These are phyloP conservation scores for Mallotus japonicus DNA, from an alignment of 441 rosid genomes.

Conservation along the genomic window DNA sequence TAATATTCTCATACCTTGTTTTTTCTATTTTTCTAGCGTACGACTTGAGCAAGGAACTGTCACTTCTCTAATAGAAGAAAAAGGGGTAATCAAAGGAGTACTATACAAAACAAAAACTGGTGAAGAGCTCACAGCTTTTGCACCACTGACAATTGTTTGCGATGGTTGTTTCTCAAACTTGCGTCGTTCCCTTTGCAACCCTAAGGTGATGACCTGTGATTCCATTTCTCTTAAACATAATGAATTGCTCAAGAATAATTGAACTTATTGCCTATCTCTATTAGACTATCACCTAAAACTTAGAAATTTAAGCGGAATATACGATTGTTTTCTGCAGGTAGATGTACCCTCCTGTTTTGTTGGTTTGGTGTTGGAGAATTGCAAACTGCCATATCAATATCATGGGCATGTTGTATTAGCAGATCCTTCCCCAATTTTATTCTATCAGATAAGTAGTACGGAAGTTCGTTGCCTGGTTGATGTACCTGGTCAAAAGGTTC, in stretches of 20 bases:
- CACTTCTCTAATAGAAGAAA: slow-evolving; percentile 65
- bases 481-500: slow-evolving; percentile 82
- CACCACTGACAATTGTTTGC: slow-evolving; percentile 73
- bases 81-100: slow-evolving; percentile 71
- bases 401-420: slow-evolving; percentile 78
- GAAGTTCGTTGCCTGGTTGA: slow-evolving; percentile 84
- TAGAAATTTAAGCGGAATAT: not conserved
- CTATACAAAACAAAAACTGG: slow-evolving; percentile 65
- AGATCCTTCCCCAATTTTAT: slow-evolving; percentile 74
- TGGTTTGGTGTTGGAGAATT: slow-evolving; percentile 73
- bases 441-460: slow-evolving; percentile 77
- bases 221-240: not conserved
- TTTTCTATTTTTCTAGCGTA: slow-evolving; percentile 43
- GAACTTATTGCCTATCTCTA: not conserved
- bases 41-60: slow-evolving; percentile 85
- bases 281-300: not conserved
- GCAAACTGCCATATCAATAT: slow-evolving; percentile 69
- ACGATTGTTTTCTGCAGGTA: slow-evolving; percentile 41
- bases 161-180: slow-evolving; percentile 87
- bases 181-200: slow-evolving; percentile 78
- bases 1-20: slow-evolving; percentile 19
- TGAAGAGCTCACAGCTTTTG: slow-evolving; percentile 49
- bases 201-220: slow-evolving; percentile 47
- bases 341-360: slow-evolving; percentile 87
- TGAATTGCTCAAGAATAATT: not conserved